Conservation (phyloP, 495 filamentous ascomycete genomes). For the Penicillium maclennaniae region DNA sequence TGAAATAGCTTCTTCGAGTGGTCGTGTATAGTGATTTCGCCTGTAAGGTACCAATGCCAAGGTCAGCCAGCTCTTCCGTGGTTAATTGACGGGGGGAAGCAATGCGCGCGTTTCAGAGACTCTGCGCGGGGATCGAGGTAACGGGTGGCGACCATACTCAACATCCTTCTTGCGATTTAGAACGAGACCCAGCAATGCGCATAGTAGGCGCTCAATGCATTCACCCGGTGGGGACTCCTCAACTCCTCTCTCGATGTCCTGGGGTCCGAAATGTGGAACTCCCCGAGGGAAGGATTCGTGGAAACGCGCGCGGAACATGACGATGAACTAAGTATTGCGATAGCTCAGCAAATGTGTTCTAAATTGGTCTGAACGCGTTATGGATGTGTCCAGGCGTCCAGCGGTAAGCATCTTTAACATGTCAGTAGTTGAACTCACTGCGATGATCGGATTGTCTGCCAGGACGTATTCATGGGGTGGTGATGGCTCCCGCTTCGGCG, state of each 20-base stretch:
- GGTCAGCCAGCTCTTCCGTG: slow-evolving; percentile 12
- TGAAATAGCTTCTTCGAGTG: slow-evolving; percentile 87
- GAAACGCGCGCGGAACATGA: slow-evolving; percentile 95
- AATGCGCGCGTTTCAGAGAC: slow-evolving; percentile 10
- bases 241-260: slow-evolving; percentile 88
- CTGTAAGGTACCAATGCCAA: slow-evolving; percentile 15
- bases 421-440: slow-evolving; percentile 56
- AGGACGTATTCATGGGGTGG: slow-evolving; percentile 86
- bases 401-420: not conserved
- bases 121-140: slow-evolving; percentile 10
- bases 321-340: slow-evolving; percentile 72
- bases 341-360: slow-evolving; percentile 37
- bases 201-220: slow-evolving; percentile 81
- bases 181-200: slow-evolving; percentile 80
- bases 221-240: slow-evolving; percentile 73
- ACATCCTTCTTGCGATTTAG: slow-evolving; percentile 97
- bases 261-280: slow-evolving; percentile 81
- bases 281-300: slow-evolving; percentile 83
- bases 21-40: slow-evolving; percentile 74
- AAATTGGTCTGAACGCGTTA: slow-evolving; percentile 28
- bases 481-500: slow-evolving; percentile 71
- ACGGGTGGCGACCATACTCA: slow-evolving; percentile 66
- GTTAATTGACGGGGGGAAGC: slow-evolving; percentile 7
- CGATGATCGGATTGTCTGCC: slow-evolving; percentile 82
- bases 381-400: slow-evolving; percentile 14